Evolutionary conservation across 2,329 filamentous ascomycete genomes (phyloP).

Genomic region (Dothidotthia symphoricarpi): DNA sequence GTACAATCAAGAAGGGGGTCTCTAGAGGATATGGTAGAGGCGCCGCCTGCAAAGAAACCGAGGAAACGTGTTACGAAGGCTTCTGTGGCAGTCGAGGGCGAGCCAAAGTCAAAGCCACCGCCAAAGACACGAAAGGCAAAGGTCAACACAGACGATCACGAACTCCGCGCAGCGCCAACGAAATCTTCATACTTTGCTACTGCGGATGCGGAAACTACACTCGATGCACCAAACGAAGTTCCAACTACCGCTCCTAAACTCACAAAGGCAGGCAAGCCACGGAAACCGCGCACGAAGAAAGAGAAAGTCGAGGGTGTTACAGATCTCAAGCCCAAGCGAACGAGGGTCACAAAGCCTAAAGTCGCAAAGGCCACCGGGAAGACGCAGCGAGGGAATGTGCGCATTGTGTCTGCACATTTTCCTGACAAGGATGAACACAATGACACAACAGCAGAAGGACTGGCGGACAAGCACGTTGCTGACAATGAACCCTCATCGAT

Average conservation of each 20-base stretch:
- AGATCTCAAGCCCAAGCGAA: conserved; percentile 24
- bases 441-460: background rate
- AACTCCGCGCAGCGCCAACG: conserved; percentile 16
- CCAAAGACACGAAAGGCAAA: conserved; percentile 28
- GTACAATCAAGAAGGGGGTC: conserved; percentile 5
- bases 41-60: conserved; percentile 13
- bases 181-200: conserved; percentile 24
- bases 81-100: conserved; percentile 6
- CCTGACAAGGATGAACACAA: conserved; percentile 4
- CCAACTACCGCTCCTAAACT: conserved; percentile 11
- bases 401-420: conserved; percentile 25
- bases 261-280: conserved; percentile 25
- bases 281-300: conserved; percentile 36
- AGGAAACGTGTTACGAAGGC: conserved; percentile 16
- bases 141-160: conserved; percentile 16
- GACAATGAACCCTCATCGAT: conserved; percentile 13
- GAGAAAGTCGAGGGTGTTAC: conserved; percentile 13
- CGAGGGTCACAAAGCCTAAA: conserved; percentile 27
- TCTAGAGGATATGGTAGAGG: conserved; percentile 1
- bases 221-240: conserved; percentile 2
- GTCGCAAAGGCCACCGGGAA: conserved; percentile 14
- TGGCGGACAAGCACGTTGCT: background rate
- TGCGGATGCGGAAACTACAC: conserved; percentile 1
- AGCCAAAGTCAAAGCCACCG: conserved; percentile 26
- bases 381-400: conserved; percentile 13